Base-by-base conservation (phyloP, 2,329 filamentous ascomycete species). In the Fusarium lyarnte region DNA sequence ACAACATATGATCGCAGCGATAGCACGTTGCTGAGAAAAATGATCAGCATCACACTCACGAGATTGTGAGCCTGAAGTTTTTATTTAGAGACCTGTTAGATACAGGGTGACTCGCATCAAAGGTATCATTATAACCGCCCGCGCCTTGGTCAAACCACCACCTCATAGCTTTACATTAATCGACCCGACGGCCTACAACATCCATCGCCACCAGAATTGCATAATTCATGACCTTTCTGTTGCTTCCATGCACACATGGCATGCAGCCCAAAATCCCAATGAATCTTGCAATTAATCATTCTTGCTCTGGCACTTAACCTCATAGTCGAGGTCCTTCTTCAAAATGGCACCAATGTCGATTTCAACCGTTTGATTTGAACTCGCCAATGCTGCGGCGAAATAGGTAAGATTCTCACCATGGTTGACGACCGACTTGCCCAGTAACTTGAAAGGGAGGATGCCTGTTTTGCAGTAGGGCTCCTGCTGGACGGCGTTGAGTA, bases 381-480 rank as follows among this genome's bases (percentile, higher is more conserved):
- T 81, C 66, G 81, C 82, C 31, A 92, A 85, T 27, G 89, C 88
- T 23, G 86, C 82, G 65, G 85, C 82, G 67, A 88, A 90, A 80
- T 91, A 92, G 41, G 80, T 78, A 58, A 92, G 80, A 49, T 84
- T 79, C 77, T 89, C 77, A 66, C 86, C 88, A 69, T 85, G 66
- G 78, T 87, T 86, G 47, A 82, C 73, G 66, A 89, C 89, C 35
- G 83, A 81, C 61, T 85, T 84, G 58, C 89, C 89, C 11, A 82
- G 78, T 62, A 92, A 84, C 61, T 85, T 78, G 74, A 92, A 84
- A 49, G 89, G 86, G 3, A 92, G 76, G 5, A 88, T 78, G 47
- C 86, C 87, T 57, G 84, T 83, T 61, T 85, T 82, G 82, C 90
- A 92, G 76, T 85, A 87, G 7, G 84, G 84, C 67, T 81, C 73